A percentile compares a stretch with the other conserved stretches of the same genome.
Evolutionary conservation across 1,139 yeast species (phyloP).

Genomic region (Blastobotrys arbuscula): DNA sequence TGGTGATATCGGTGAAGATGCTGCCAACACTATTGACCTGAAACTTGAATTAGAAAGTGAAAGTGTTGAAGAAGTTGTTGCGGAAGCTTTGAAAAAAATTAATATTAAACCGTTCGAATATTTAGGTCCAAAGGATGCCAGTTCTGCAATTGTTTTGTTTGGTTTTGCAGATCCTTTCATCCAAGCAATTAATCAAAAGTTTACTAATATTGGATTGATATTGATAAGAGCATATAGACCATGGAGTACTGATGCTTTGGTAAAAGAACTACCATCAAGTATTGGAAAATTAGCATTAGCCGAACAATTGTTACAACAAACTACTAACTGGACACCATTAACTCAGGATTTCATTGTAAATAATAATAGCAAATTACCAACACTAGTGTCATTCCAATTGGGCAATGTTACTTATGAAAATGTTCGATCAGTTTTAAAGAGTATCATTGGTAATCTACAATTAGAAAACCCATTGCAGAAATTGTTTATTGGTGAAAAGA

Average conservation of each 20-base stretch:
- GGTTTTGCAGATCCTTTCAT: constrained; percentile 49
- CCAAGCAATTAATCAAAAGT: constrained; percentile 36
- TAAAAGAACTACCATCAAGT: constrained; percentile 49
- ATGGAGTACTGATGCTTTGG: constrained; percentile 49
- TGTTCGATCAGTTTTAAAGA: constrained; percentile 42
- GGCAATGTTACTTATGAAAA: constrained; percentile 45
- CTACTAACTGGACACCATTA: constrained; percentile 58
- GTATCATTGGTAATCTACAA: constrained; percentile 49
- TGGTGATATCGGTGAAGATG: constrained; percentile 15
- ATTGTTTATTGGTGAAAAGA: constrained; percentile 49
- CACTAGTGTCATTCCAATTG: constrained; percentile 53
- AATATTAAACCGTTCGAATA: constrained; percentile 40
- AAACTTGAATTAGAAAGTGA: constrained; percentile 16
- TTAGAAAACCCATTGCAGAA: constrained; percentile 57
- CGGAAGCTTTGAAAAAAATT: constrained; percentile 24
- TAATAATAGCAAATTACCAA: constrained; percentile 41
- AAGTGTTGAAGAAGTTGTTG: constrained; percentile 27
- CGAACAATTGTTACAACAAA: constrained; percentile 49
- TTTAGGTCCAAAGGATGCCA: constrained; percentile 38
- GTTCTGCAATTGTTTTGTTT: constrained; percentile 52
- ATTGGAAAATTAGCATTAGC: constrained; percentile 57
- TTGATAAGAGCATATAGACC: constrained; percentile 67
- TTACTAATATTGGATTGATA: constrained; percentile 46
- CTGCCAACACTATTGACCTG: constrained; percentile 5
- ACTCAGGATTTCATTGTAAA: constrained; percentile 71